A percentile compares a stretch with the other conserved stretches of the same genome.
These are phyloP conservation scores for Pseudogymnoascus destructans DNA, from an alignment of 2,329 filamentous ascomycete species.

Conservation along the genomic window DNA sequence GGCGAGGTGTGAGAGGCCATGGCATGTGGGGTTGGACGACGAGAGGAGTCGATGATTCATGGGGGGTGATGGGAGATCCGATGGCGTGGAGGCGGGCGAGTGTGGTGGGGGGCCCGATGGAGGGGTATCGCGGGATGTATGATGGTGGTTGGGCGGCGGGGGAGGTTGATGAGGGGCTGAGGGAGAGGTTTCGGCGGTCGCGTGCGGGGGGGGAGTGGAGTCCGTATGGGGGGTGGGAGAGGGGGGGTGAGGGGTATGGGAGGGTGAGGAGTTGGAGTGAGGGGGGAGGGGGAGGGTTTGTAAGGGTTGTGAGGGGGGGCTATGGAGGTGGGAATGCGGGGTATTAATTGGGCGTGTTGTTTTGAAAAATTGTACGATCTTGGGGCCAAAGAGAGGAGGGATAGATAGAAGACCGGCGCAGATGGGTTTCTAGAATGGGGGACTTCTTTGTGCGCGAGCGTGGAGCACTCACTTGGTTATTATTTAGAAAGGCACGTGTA, in stretches of 20 bases:
- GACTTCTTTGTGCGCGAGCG: not conserved
- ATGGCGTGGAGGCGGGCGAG: not conserved
- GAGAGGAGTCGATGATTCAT: not conserved
- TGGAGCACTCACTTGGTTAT: not conserved
- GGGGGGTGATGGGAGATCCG: not conserved
- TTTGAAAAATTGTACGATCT: not conserved
- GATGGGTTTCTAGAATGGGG: not conserved
- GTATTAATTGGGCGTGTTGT: not conserved
- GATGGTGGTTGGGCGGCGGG: not conserved
- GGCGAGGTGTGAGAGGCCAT: not conserved
- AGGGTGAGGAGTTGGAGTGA: not conserved
- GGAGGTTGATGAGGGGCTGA: not conserved
- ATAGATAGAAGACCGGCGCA: not conserved
- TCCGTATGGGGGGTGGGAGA: not conserved
- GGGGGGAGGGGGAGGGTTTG: not conserved
- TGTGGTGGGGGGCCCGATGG: not conserved
- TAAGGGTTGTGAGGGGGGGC: not conserved
- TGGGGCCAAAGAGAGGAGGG: not conserved
- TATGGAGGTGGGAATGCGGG: not conserved
- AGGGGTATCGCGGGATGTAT: not conserved
- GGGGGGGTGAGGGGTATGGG: not conserved
- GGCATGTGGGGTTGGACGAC: not conserved
- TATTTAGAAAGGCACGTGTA: not conserved
- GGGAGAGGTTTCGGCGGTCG: not conserved
- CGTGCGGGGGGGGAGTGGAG: not conserved